phyloP scores from a whole-genome alignment of 441 rosid genomes.

The Brassica balearica region DNA sequence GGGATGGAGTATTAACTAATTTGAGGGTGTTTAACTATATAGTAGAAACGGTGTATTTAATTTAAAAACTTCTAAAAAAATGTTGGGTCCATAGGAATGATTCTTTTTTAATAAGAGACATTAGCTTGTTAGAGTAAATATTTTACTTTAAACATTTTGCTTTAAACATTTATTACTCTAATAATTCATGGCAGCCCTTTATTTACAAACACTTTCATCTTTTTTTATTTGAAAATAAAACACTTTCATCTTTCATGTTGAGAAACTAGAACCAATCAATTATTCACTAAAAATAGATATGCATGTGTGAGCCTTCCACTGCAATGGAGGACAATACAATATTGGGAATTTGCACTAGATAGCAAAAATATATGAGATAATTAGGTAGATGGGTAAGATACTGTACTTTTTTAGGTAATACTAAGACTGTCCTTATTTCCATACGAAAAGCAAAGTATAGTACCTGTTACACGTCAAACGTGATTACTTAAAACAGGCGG shows the following conservation, averaged over 20 bases:
- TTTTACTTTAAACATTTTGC: too few species aligned
- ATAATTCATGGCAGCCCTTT: background rate
- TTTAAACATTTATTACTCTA: background rate
- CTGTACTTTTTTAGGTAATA: too few species aligned
- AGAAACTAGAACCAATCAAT: background rate
- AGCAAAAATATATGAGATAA: too few species aligned
- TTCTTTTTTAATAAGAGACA: too few species aligned
- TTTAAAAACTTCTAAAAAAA: background rate
- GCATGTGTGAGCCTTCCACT: slow-evolving; percentile 10
- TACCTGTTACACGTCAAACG: too few species aligned
- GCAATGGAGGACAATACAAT: background rate
- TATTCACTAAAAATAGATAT: background rate
- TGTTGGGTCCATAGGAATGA: background rate
- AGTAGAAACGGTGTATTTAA: background rate
- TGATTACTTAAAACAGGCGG: too few species aligned
- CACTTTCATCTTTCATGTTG: background rate
- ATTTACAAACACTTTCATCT: background rate
- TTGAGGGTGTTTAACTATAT: background rate
- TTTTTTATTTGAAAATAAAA: background rate
- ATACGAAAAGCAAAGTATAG: too few species aligned
- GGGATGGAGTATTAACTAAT: background rate
- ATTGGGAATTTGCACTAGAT: too few species aligned
- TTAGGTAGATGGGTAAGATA: too few species aligned
- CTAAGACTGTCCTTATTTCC: too few species aligned
- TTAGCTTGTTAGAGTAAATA: too few species aligned